Evolutionary conservation across 129 eudicot species (phyloP).

Genomic region (Apium graveolens): DNA sequence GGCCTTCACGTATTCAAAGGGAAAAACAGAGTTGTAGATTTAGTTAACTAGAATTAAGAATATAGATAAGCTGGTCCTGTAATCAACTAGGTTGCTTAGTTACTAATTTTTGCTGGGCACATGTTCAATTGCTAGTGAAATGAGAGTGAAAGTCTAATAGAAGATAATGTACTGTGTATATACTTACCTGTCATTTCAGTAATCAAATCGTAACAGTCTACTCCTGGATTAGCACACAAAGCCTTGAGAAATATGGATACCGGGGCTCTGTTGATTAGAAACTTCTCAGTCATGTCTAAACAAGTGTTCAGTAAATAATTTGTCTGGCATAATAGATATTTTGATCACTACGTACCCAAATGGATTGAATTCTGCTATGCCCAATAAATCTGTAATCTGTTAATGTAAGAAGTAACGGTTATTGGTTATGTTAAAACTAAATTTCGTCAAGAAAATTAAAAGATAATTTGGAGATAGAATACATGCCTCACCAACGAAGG

Average conservation of each 20-base stretch:
- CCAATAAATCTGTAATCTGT: conserved; percentile 55
- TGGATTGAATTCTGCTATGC: conserved; percentile 74
- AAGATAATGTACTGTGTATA: background rate
- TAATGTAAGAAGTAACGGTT: background rate
- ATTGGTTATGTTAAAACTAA: background rate
- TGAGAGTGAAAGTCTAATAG: background rate
- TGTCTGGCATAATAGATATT: background rate
- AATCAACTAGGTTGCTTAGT: background rate
- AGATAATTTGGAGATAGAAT: background rate
- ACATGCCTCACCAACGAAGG: conserved; percentile 49
- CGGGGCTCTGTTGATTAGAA: conserved; percentile 25
- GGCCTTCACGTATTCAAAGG: conserved; percentile 30
- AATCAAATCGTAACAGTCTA: conserved; percentile 60
- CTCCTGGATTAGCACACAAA: conserved; percentile 43
- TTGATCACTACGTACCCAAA: conserved; percentile 32
- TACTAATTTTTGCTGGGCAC: background rate
- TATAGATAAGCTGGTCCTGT: background rate
- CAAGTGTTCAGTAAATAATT: background rate
- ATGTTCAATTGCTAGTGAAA: background rate
- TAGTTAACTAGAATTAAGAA: background rate
- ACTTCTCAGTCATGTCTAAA: background rate
- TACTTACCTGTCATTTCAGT: conserved; percentile 51
- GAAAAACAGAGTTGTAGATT: background rate
- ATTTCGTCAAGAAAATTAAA: background rate
- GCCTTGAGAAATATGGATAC: conserved; percentile 43